phyloP scores from a whole-genome alignment of 768 basidiomycete genomes.

The Russula abietina region DNA sequence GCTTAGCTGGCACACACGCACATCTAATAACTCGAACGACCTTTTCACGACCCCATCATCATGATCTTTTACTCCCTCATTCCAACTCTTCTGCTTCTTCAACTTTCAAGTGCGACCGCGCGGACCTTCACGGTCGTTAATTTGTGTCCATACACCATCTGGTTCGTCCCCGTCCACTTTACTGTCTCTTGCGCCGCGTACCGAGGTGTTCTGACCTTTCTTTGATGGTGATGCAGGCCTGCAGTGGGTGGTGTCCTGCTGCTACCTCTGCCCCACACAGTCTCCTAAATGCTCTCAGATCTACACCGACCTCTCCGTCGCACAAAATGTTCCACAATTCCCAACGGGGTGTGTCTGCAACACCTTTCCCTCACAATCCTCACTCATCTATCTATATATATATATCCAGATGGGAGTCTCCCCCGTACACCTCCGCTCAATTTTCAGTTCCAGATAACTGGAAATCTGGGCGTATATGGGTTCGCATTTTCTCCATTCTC shows the following conservation, averaged over 20 bases:
- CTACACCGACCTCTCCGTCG: conserved; percentile 17
- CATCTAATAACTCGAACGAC: not conserved
- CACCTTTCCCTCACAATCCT: not conserved
- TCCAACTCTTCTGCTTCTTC: not conserved
- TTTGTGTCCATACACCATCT: conserved; percentile 20
- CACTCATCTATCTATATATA: not conserved
- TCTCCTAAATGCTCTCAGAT: conserved; percentile 3
- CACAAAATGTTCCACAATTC: conserved; percentile 4
- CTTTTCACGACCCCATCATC: not conserved
- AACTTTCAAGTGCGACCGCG: not conserved
- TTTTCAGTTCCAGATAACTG: conserved; percentile 28
- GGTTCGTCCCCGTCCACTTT: not conserved
- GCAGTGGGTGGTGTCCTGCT: conserved; percentile 6
- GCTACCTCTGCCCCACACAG: not conserved
- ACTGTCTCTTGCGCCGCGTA: not conserved
- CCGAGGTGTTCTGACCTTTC: not conserved
- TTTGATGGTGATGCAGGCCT: conserved; percentile 11
- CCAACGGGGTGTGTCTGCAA: conserved; percentile 17
- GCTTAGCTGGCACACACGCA: not conserved
- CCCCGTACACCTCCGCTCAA: conserved; percentile 16
- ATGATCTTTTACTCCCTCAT: not conserved
- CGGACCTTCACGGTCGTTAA: conserved; percentile 22
- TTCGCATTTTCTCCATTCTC: not conserved
- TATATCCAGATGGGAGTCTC: conserved; percentile 24
- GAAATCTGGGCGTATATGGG: conserved; percentile 29